phyloP scores from a whole-genome alignment of 2,329 filamentous ascomycete genomes.

The Claviceps sp. region DNA sequence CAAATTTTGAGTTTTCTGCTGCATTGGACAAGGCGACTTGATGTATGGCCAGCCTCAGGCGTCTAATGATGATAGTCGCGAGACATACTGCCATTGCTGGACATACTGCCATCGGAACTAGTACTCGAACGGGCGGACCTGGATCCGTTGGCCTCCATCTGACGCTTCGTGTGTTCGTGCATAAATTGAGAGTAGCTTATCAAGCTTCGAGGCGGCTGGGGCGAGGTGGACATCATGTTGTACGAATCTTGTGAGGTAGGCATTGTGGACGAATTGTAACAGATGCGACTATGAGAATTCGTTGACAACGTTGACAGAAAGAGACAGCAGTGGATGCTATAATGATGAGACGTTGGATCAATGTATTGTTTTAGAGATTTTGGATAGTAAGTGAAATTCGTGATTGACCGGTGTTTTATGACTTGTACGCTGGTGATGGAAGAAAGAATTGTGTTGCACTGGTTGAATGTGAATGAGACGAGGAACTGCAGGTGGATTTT shows the following conservation, averaged over 20 bases:
- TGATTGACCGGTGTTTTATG: not conserved
- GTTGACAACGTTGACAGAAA: no score
- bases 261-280: constrained; percentile 15
- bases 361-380: not conserved
- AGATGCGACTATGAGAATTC: not conserved
- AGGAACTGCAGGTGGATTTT: constrained; percentile 4
- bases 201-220: constrained; percentile 31
- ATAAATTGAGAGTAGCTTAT: constrained; percentile 47
- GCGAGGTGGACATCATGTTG: constrained; percentile 23
- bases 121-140: constrained; percentile 9
- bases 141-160: constrained; percentile 43
- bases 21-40: no score
- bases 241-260: constrained; percentile 27
- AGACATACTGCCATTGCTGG: constrained; percentile 17
- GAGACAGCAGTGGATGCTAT: no score
- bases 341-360: no score
- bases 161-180: constrained; percentile 51
- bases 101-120: constrained; percentile 3
- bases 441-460: not conserved
- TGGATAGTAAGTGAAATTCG: not conserved
- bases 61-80: constrained; percentile 6
- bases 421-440: not conserved
- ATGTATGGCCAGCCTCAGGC: not conserved
- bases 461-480: not conserved
- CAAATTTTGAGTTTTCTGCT: no score